phyloP scores from a whole-genome alignment of 768 basidiomycete genomes.

The Lanmaoa rubissima region DNA sequence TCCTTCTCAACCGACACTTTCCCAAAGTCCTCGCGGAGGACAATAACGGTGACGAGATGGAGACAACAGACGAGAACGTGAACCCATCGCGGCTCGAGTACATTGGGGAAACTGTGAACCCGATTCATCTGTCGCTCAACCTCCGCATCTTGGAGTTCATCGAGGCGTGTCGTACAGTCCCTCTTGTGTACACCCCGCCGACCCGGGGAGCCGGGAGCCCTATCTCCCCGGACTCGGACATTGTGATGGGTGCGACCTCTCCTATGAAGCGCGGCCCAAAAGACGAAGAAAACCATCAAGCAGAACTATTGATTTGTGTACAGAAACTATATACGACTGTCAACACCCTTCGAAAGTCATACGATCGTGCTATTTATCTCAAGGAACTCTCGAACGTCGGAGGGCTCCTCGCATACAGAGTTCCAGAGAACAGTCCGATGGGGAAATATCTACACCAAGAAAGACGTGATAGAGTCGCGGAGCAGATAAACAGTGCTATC shows the following conservation, averaged over 20 bases:
- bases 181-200: constrained; percentile 45
- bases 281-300: constrained; percentile 42
- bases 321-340: constrained; percentile 68
- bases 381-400: constrained; percentile 74
- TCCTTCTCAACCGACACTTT: constrained; percentile 67
- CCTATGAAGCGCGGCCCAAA: constrained; percentile 20
- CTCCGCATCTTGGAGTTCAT: constrained; percentile 86
- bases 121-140: constrained; percentile 77
- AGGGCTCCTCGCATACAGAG: constrained; percentile 78
- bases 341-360: constrained; percentile 49
- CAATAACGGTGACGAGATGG: constrained; percentile 10
- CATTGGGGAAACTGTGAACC: constrained; percentile 60
- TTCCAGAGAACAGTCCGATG: constrained; percentile 75
- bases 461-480: constrained; percentile 78
- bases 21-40: constrained; percentile 59
- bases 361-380: constrained; percentile 59
- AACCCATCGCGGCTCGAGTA: constrained; percentile 44
- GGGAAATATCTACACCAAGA: constrained; percentile 72
- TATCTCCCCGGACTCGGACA: constrained; percentile 9
- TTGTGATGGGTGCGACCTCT: constrained; percentile 1
- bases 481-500: constrained; percentile 86
- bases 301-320: constrained; percentile 51
- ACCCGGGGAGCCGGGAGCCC: constrained; percentile 8
- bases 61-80: constrained; percentile 21
- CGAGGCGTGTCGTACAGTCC: constrained; percentile 76